Evolutionary conservation across 768 basidiomycete genomes (phyloP).

Genomic region (Russula griseocarnosa): DNA sequence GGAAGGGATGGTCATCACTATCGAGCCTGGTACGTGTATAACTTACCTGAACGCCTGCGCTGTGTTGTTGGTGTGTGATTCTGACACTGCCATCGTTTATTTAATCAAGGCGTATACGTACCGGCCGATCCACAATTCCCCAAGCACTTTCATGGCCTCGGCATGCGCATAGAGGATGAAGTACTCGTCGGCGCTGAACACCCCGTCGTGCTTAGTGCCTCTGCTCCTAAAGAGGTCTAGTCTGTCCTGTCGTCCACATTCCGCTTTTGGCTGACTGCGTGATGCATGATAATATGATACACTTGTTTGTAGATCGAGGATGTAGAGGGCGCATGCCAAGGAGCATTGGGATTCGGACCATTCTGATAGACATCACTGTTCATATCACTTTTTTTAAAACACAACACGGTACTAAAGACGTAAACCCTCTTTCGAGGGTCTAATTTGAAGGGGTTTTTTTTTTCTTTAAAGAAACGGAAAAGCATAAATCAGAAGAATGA

Average conservation of each 20-base stretch:
- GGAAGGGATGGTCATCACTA: conserved; percentile 86
- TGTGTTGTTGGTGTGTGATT: background rate
- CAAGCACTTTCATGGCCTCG: conserved; percentile 83
- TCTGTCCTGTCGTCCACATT: conserved; percentile 29
- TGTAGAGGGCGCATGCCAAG: conserved; percentile 77
- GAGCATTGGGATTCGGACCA: conserved; percentile 59
- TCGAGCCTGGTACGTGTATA: conserved; percentile 67
- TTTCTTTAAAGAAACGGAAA: background rate
- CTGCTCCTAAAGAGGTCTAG: conserved; percentile 81
- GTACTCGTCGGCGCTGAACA: conserved; percentile 62
- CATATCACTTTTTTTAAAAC: background rate
- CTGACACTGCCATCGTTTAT: conserved; percentile 18
- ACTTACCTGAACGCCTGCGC: no score
- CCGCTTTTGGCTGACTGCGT: background rate
- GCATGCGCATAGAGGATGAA: conserved; percentile 91
- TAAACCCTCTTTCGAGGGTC: conserved; percentile 1
- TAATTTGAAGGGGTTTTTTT: background rate
- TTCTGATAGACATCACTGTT: conserved; percentile 33
- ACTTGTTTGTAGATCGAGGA: conserved; percentile 55
- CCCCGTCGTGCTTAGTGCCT: conserved; percentile 58
- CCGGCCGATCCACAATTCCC: conserved; percentile 78
- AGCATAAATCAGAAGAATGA: background rate
- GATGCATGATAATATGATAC: no score
- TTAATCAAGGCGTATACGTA: conserved; percentile 72
- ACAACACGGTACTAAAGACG: background rate